These are phyloP conservation scores for Albugo laibachii DNA, from an alignment of 352 stramenopile species.

Conservation along the genomic window DNA sequence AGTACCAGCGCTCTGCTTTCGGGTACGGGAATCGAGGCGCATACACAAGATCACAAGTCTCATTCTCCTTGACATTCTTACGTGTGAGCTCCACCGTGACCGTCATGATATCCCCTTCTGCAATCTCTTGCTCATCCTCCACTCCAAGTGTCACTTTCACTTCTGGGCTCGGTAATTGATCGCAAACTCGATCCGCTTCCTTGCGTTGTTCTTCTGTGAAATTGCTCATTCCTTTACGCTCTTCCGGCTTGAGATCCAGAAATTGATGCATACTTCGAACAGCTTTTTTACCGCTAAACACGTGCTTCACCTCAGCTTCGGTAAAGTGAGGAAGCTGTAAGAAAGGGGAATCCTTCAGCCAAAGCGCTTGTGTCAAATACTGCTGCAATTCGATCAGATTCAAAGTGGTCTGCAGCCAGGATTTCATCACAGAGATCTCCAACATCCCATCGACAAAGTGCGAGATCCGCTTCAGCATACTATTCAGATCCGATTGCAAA, in stretches of 20 bases:
- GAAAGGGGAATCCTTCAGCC: slow-evolving; percentile 82
- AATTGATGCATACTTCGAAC: slow-evolving; percentile 89
- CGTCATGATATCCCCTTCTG: slow-evolving; percentile 97
- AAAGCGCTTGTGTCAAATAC: slow-evolving; percentile 92
- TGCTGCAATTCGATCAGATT: slow-evolving; percentile 96
- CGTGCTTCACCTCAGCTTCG: slow-evolving; percentile 82
- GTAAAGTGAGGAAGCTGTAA: slow-evolving; percentile 84
- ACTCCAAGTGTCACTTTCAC: slow-evolving; percentile 82
- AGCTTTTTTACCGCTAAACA: slow-evolving; percentile 81
- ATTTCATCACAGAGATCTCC: slow-evolving; percentile 91
- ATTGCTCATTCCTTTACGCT: slow-evolving; percentile 85
- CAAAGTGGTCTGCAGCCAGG: slow-evolving; percentile 87
- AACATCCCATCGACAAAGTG: slow-evolving; percentile 98
- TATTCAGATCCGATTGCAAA: slow-evolving; percentile 79
- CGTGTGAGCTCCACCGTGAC: slow-evolving; percentile 91
- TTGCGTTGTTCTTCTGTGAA: slow-evolving; percentile 82
- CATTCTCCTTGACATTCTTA: slow-evolving; percentile 91
- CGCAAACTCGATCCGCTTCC: slow-evolving; percentile 85
- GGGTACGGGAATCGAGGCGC: slow-evolving; percentile 90
- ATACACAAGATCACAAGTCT: slow-evolving; percentile 90
- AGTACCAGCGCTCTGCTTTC: slow-evolving; percentile 94
- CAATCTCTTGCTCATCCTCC: slow-evolving; percentile 86
- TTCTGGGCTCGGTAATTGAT: slow-evolving; percentile 90
- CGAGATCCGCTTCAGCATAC: slow-evolving; percentile 90
- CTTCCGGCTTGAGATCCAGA: slow-evolving; percentile 72